Evolutionary conservation across 768 basidiomycete genomes (phyloP).

Genomic region (Lactarius evosmus): DNA sequence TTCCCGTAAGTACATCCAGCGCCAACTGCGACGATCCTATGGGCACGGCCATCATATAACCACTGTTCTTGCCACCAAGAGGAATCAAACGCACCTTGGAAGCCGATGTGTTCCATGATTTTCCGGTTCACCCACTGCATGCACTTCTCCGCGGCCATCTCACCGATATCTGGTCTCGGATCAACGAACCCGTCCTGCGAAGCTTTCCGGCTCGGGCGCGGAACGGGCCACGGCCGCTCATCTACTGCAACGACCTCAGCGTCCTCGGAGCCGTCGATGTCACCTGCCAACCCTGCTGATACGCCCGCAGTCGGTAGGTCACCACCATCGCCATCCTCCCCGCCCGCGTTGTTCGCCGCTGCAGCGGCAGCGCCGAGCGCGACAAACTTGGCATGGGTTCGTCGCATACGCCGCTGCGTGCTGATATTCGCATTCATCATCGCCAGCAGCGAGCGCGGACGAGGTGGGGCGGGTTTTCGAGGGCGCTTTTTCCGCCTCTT

Average conservation of each 20-base stretch:
- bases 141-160: conserved; percentile 58
- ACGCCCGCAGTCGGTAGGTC: conserved; percentile 2
- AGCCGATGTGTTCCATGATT: conserved; percentile 85
- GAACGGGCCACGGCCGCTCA: conserved; percentile 58
- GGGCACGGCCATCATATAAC: not conserved
- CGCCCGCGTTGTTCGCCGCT: conserved; percentile 33
- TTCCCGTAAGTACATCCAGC: conserved; percentile 71
- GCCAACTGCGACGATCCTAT: conserved; percentile 72
- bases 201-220: conserved; percentile 14
- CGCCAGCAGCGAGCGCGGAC: conserved; percentile 47
- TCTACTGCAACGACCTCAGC: conserved; percentile 51
- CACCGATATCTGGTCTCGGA: conserved; percentile 51
- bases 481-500: conserved; percentile 37
- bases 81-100: conserved; percentile 66
- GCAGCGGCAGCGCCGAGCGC: conserved; percentile 46
- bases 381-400: conserved; percentile 68
- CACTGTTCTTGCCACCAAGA: not conserved
- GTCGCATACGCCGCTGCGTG: conserved; percentile 67
- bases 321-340: conserved; percentile 31
- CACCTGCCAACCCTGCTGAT: conserved; percentile 11
- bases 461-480: conserved; percentile 31
- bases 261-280: conserved; percentile 30
- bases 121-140: conserved; percentile 69
- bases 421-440: conserved; percentile 76
- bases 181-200: conserved; percentile 29